A percentile compares a stretch with the other conserved stretches of the same genome.
phyloP scores from a whole-genome alignment of 1,284 basidiomycete species.

The Waitea zeae region DNA sequence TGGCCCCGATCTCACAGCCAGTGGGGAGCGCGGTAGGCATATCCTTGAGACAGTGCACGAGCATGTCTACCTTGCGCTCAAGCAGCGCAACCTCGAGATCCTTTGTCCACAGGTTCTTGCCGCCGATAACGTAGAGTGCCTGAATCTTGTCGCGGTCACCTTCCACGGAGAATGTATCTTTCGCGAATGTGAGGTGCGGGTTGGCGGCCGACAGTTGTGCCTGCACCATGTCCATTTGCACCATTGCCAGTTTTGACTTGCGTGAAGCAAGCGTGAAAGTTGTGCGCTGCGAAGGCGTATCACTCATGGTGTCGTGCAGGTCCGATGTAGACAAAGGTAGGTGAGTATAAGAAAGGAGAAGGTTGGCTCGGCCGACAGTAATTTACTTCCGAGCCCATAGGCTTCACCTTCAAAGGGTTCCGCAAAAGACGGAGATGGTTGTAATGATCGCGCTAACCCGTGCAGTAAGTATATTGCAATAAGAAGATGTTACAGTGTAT shows the following conservation, averaged over 20 bases:
- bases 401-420: too few relatives aligned
- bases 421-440: too few relatives aligned
- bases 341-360: too few relatives aligned
- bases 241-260: slow-evolving; percentile 69
- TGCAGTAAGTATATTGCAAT: too few relatives aligned
- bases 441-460: too few relatives aligned
- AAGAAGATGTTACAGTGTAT: too few relatives aligned
- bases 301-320: too few relatives aligned
- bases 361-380: too few relatives aligned
- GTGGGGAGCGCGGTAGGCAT: slow-evolving; percentile 78
- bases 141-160: slow-evolving; percentile 87
- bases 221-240: slow-evolving; percentile 70
- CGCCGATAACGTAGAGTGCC: slow-evolving; percentile 64
- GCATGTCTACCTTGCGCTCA: slow-evolving; percentile 68
- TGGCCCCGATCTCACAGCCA: slow-evolving; percentile 75
- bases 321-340: too few relatives aligned
- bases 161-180: slow-evolving; percentile 78
- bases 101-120: slow-evolving; percentile 89
- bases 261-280: slow-evolving; percentile 75
- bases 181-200: slow-evolving; percentile 35
- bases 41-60: slow-evolving; percentile 92
- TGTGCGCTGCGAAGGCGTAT: too few relatives aligned
- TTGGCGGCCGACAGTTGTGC: slow-evolving; percentile 32
- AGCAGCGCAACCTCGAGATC: slow-evolving; percentile 81
- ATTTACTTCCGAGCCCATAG: too few relatives aligned